Evolutionary conservation across 495 filamentous ascomycete genomes (phyloP).

Genomic region (Neurospora tetraspora): DNA sequence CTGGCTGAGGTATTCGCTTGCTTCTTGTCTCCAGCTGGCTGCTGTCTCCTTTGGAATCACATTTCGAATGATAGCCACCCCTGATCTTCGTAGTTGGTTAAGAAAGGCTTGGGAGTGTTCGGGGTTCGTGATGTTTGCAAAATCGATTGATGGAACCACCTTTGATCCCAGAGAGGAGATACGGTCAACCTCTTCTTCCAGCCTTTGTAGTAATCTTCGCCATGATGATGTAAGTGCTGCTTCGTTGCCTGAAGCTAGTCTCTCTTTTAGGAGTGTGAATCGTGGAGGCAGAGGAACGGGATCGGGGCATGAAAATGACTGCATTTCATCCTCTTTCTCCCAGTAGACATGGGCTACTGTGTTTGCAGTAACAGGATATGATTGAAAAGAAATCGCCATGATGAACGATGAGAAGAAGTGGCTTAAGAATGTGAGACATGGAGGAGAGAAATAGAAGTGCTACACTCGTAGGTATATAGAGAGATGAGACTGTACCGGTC

Average conservation of each 20-base stretch:
- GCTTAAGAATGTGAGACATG: conserved; percentile 2
- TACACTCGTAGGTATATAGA: not conserved
- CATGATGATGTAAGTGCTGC: conserved; percentile 40
- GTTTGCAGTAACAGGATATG: conserved; percentile 6
- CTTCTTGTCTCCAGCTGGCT: conserved; percentile 38
- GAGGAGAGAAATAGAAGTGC: not conserved
- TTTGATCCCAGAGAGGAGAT: conserved; percentile 29
- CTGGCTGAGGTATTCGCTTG: conserved; percentile 45
- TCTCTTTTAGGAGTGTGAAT: conserved; percentile 59
- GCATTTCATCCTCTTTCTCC: conserved; percentile 9
- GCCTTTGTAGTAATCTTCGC: conserved; percentile 49
- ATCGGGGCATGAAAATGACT: conserved; percentile 9
- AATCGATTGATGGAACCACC: conserved; percentile 54
- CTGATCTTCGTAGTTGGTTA: conserved; percentile 44
- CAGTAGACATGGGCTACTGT: not conserved
- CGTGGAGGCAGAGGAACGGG: conserved; percentile 52
- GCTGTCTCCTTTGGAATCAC: conserved; percentile 48
- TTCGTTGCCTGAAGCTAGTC: conserved; percentile 53
- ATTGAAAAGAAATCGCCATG: conserved; percentile 13
- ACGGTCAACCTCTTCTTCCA: conserved; percentile 44
- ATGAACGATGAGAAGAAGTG: not conserved
- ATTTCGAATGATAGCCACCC: conserved; percentile 51
- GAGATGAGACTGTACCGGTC: not conserved
- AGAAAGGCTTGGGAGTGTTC: conserved; percentile 31
- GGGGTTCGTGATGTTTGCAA: conserved; percentile 42